Evolutionary conservation across 352 stramenopile species (phyloP).

Genomic region (Pythium insidiosum): DNA sequence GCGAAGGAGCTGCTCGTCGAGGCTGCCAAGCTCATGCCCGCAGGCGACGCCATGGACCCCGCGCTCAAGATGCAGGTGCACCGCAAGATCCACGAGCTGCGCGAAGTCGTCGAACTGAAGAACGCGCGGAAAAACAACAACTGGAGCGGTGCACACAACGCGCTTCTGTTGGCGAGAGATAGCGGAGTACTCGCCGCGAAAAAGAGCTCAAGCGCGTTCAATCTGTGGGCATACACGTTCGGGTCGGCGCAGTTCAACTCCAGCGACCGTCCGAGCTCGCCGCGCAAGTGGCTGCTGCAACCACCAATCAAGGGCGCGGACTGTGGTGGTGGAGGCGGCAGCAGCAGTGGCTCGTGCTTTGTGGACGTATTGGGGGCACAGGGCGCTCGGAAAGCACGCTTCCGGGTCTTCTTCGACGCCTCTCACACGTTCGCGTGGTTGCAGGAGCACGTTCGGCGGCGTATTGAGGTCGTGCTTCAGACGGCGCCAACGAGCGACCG

Average conservation of each 20-base stretch:
- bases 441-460: slow-evolving; percentile 14
- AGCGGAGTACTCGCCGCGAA: slow-evolving; percentile 18
- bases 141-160: no score
- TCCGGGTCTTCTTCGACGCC: slow-evolving; percentile 28
- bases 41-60: slow-evolving; percentile 18
- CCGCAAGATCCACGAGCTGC: slow-evolving; percentile 24
- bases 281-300: slow-evolving; percentile 7
- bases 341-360: slow-evolving; percentile 6
- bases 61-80: slow-evolving; percentile 36
- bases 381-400: slow-evolving; percentile 2
- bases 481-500: no score
- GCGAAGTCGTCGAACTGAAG: neutral
- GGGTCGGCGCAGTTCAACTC: neutral
- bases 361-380: slow-evolving; percentile 9
- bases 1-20: slow-evolving; percentile 20
- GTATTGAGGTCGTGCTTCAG: slow-evolving; percentile 3
- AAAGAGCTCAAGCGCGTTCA: slow-evolving; percentile 1
- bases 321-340: neutral
- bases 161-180: no score
- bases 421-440: slow-evolving; percentile 24
- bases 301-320: neutral
- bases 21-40: slow-evolving; percentile 20
- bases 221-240: slow-evolving; percentile 10
- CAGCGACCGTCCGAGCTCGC: no score
- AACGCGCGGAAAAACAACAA: no score